phyloP scores from a whole-genome alignment of 257 asterid genomes.

The Gentiana dahurica region DNA sequence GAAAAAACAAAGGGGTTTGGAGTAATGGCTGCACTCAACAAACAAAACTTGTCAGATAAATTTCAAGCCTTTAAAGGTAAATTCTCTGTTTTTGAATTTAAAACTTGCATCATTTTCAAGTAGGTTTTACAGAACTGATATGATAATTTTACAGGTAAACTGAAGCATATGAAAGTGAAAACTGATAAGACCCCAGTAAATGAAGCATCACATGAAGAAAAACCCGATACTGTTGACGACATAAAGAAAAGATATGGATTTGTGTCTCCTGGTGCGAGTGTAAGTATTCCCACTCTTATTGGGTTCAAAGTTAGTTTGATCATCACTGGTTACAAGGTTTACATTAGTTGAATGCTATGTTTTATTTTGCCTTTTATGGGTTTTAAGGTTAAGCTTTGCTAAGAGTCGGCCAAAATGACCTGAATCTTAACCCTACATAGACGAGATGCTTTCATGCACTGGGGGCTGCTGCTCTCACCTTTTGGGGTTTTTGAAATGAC shows the following conservation, averaged over 20 bases:
- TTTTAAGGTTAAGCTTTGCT: too few relatives aligned
- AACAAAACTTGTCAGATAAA: constrained; percentile 52
- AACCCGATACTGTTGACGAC: constrained; percentile 54
- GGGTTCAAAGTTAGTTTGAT: too few relatives aligned
- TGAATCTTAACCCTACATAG: too few relatives aligned
- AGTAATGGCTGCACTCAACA: constrained; percentile 54
- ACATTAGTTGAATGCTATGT: too few relatives aligned
- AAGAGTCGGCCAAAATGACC: too few relatives aligned
- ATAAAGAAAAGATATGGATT: constrained; percentile 90
- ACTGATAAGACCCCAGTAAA: constrained; percentile 39
- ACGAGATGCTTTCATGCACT: too few relatives aligned
- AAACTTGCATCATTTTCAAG: too few relatives aligned
- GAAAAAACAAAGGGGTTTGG: constrained; percentile 65
- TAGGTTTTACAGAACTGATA: too few relatives aligned
- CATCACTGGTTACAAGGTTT: background rate
- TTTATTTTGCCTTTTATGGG: too few relatives aligned
- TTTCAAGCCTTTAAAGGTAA: constrained; percentile 78
- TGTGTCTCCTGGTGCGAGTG: constrained; percentile 51
- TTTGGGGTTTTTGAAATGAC: too few relatives aligned
- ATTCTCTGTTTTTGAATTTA: too few relatives aligned
- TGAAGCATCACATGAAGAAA: constrained; percentile 48
- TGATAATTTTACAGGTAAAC: constrained; percentile 36
- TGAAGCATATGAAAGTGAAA: constrained; percentile 44
- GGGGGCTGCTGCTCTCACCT: too few relatives aligned
- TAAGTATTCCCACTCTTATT: constrained; percentile 21